These are phyloP conservation scores for Ceraceosorus guamensis DNA, from an alignment of 1,284 basidiomycete genomes.

Conservation along the genomic window DNA sequence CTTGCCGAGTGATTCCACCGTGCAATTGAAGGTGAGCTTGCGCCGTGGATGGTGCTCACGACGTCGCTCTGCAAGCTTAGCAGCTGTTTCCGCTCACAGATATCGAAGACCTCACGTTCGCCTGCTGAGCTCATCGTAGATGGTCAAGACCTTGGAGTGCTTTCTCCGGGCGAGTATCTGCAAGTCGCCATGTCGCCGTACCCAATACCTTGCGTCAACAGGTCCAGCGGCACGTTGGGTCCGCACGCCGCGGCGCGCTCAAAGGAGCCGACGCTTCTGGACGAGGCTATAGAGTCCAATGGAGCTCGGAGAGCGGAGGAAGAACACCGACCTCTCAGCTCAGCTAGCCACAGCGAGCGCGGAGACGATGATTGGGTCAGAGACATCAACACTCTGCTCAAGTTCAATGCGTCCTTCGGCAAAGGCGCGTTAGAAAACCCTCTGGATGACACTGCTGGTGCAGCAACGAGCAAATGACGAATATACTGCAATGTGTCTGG, in stretches of 20 bases:
- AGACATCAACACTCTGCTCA: slow-evolving; percentile 67
- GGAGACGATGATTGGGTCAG: slow-evolving; percentile 89
- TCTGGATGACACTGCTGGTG: too few relatives aligned
- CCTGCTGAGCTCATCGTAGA: slow-evolving; percentile 87
- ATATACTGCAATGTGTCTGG: too few relatives aligned
- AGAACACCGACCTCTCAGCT: not conserved
- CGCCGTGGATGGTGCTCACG: too few relatives aligned
- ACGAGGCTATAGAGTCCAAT: not conserved
- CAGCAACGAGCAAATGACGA: too few relatives aligned
- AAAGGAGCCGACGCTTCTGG: slow-evolving; percentile 4
- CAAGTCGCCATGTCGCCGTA: slow-evolving; percentile 75
- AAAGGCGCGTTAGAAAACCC: not conserved
- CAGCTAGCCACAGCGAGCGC: slow-evolving; percentile 47
- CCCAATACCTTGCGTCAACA: slow-evolving; percentile 70
- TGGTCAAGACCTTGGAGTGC: slow-evolving; percentile 70
- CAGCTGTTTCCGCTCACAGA: slow-evolving; percentile 52
- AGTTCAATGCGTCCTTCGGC: slow-evolving; percentile 45
- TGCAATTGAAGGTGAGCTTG: slow-evolving; percentile 67
- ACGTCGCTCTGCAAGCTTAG: too few relatives aligned
- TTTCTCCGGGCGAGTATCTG: slow-evolving; percentile 75
- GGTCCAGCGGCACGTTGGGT: slow-evolving; percentile 2
- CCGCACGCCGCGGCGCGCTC: not conserved
- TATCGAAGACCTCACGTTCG: slow-evolving; percentile 74
- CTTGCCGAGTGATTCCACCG: slow-evolving; percentile 71
- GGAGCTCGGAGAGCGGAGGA: not conserved